Conservation (phyloP, 805 yeast genomes). For the Metschnikowia corniflorae region DNA sequence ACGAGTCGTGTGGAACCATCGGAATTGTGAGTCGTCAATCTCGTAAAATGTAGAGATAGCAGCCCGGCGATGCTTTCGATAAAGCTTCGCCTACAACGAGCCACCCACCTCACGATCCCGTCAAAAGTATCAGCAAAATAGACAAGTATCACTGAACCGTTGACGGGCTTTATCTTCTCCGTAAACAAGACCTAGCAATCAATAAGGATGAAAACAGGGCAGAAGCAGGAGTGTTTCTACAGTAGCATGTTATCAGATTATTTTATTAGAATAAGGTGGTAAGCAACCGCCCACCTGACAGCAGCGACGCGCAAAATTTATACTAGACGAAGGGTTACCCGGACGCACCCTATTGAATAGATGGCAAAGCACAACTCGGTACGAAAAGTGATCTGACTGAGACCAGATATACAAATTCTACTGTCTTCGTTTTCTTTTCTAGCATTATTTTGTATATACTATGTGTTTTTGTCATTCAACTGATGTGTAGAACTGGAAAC, state of each 20-base stretch:
- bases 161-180: slow-evolving; percentile 22
- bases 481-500: slow-evolving; percentile 2
- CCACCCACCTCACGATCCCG: slow-evolving; percentile 20
- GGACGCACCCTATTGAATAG: no score
- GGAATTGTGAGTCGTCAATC: no score
- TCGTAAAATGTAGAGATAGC: slow-evolving; percentile 17
- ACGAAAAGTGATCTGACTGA: no score
- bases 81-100: slow-evolving; percentile 13
- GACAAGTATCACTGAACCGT: slow-evolving; percentile 17
- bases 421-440: no score
- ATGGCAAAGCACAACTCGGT: no score
- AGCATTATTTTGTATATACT: no score
- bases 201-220: slow-evolving; percentile 21
- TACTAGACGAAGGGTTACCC: slow-evolving; percentile 9
- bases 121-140: slow-evolving; percentile 15
- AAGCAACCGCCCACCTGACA: background rate
- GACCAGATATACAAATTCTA: no score
- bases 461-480: no score
- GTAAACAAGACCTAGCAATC: slow-evolving; percentile 18
- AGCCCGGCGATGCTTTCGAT: slow-evolving; percentile 11
- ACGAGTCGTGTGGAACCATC: no score
- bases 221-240: slow-evolving; percentile 20
- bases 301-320: slow-evolving; percentile 8
- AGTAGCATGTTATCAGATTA: background rate
- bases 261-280: background rate